A percentile compares a stretch with the other conserved stretches of the same genome.
phyloP scores from a whole-genome alignment of 768 basidiomycete genomes.

The Termitomyces heimii region DNA sequence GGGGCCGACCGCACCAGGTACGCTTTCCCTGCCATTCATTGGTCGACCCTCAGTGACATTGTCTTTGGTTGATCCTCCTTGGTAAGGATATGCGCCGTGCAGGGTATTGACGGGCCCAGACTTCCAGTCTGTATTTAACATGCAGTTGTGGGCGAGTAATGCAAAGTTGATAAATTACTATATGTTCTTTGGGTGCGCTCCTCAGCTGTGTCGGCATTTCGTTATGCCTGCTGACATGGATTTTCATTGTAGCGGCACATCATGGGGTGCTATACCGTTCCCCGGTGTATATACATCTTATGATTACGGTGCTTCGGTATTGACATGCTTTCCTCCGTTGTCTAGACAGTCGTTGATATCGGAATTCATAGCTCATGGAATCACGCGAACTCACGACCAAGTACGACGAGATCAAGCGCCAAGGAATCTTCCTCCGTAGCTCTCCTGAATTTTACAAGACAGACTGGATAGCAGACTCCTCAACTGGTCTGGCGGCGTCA shows the following conservation, averaged over 20 bases:
- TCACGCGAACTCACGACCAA: conserved; percentile 60
- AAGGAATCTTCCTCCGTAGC: conserved; percentile 74
- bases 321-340: background rate
- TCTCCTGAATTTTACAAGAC: conserved; percentile 80
- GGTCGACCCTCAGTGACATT: background rate
- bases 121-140: conserved; percentile 77
- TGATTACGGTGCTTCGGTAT: conserved; percentile 68
- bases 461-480: conserved; percentile 61
- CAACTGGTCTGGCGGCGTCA: conserved; percentile 35
- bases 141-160: conserved; percentile 74
- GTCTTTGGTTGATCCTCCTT: background rate
- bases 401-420: conserved; percentile 71
- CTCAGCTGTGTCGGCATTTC: background rate
- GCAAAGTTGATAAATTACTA: conserved; percentile 81
- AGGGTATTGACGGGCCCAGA: conserved; percentile 61
- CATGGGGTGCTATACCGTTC: conserved; percentile 79
- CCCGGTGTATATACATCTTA: conserved; percentile 77
- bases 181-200: conserved; percentile 70
- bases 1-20: conserved; percentile 69
- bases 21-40: background rate
- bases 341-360: background rate
- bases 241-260: conserved; percentile 57
- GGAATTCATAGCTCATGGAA: conserved; percentile 45
- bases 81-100: conserved; percentile 59
- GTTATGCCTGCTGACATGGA: background rate